phyloP scores from a whole-genome alignment of 2,329 filamentous ascomycete species.

The Nemania sp. region DNA sequence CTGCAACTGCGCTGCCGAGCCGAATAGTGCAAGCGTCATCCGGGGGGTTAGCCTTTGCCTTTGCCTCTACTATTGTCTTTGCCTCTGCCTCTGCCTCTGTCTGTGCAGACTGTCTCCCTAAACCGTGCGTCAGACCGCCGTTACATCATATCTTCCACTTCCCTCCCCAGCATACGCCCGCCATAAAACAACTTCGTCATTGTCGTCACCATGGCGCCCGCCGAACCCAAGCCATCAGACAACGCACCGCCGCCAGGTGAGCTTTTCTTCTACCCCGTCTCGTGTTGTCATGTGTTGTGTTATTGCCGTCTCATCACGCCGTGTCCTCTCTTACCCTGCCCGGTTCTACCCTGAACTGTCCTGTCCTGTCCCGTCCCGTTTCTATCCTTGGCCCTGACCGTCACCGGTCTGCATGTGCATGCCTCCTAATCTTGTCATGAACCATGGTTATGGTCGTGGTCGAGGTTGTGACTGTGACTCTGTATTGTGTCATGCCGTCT shows the following conservation, averaged over 20 bases:
- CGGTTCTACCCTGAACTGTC: not conserved
- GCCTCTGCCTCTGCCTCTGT: conserved; percentile 5
- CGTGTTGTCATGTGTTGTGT: too few species aligned
- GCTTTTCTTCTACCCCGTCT: conserved; percentile 19
- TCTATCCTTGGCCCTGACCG: not conserved
- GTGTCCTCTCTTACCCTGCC: not conserved
- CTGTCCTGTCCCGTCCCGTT: not conserved
- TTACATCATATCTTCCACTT: conserved; percentile 43
- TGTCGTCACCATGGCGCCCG: conserved; percentile 43
- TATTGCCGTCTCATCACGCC: too few species aligned
- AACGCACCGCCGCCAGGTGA: conserved; percentile 42
- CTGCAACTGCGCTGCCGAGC: conserved; percentile 5
- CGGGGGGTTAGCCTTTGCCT: too few species aligned
- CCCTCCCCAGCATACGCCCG: conserved; percentile 33
- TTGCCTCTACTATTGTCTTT: conserved; percentile 33
- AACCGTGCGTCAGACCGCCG: conserved; percentile 35
- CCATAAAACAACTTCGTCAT: conserved; percentile 40
- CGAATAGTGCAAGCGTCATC: too few species aligned
- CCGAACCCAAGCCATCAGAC: conserved; percentile 40
- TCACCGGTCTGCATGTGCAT: conserved; percentile 11
- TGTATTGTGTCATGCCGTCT: conserved; percentile 10
- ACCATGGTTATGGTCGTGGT: too few species aligned
- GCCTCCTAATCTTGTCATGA: not conserved
- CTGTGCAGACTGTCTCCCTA: conserved; percentile 40
- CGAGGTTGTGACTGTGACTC: too few species aligned